Evolutionary conservation across 2,329 filamentous ascomycete species (phyloP).

Genomic region (Neofusicoccum sp.): DNA sequence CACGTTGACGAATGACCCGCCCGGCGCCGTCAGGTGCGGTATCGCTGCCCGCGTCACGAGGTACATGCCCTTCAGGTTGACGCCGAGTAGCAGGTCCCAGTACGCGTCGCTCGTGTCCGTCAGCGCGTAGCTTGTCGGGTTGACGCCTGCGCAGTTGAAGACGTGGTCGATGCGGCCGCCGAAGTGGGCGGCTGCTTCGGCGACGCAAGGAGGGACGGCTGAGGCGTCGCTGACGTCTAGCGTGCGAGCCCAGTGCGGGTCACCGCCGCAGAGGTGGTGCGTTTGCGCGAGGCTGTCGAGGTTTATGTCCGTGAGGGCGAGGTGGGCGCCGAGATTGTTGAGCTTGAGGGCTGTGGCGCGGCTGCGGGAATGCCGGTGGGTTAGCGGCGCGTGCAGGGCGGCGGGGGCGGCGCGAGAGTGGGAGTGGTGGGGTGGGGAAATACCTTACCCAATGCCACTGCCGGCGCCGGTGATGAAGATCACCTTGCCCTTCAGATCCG

Average conservation of each 20-base stretch:
- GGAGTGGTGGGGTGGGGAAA: neutral
- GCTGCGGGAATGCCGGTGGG: neutral
- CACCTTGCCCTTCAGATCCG: conserved; percentile 77
- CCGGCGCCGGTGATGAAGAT: conserved; percentile 85
- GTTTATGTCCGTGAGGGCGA: conserved; percentile 93
- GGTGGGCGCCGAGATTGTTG: conserved; percentile 62
- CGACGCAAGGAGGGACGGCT: conserved; percentile 51
- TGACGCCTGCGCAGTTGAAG: conserved; percentile 96
- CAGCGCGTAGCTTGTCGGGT: conserved; percentile 86
- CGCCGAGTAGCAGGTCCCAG: conserved; percentile 89
- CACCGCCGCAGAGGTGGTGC: conserved; percentile 77
- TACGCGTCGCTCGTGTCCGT: conserved; percentile 93
- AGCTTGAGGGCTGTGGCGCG: conserved; percentile 17
- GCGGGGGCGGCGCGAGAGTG: neutral
- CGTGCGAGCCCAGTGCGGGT: conserved; percentile 88
- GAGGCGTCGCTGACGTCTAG: conserved; percentile 85
- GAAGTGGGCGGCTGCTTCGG: conserved; percentile 61
- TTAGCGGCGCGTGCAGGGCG: neutral
- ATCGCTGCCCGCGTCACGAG: conserved; percentile 96
- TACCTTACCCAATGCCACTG: conserved; percentile 75
- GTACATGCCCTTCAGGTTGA: conserved; percentile 92
- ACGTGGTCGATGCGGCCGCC: conserved; percentile 92
- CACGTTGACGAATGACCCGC: conserved; percentile 94
- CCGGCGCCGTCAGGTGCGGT: conserved; percentile 97
- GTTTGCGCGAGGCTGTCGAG: conserved; percentile 77